A percentile compares a stretch with the other conserved stretches of the same genome.
Conservation (phyloP, 768 basidiomycete species). For the Pisolithus marmoratus region DNA sequence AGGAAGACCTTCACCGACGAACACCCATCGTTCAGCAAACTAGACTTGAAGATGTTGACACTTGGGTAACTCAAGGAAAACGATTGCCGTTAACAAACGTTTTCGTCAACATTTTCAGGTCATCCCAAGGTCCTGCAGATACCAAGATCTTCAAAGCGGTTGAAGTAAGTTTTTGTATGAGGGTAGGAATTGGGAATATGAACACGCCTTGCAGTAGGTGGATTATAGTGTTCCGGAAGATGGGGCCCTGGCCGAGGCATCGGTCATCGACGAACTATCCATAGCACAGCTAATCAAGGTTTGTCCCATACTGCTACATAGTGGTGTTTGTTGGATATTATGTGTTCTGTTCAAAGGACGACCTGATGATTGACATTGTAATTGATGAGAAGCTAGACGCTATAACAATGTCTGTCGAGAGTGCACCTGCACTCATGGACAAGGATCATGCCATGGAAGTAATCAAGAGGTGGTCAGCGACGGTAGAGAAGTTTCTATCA, state of each 20-base stretch:
- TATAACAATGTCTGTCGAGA: conserved; percentile 19
- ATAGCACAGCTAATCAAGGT: conserved; percentile 24
- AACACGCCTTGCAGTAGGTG: conserved; percentile 18
- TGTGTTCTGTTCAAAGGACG: conserved; percentile 20
- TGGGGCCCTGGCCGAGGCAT: conserved; percentile 4
- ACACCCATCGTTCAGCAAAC: conserved; percentile 38
- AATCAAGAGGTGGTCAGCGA: conserved; percentile 15
- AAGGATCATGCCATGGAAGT: conserved; percentile 9
- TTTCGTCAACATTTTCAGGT: conserved; percentile 39
- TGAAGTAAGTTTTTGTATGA: conserved; percentile 25
- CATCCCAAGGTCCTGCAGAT: conserved; percentile 17
- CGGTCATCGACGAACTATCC: conserved; percentile 12
- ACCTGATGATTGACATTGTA: conserved; percentile 30
- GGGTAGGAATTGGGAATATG: neutral
- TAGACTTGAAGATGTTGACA: conserved; percentile 30
- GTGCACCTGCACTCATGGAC: conserved; percentile 12
- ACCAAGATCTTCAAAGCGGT: conserved; percentile 24
- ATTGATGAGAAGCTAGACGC: conserved; percentile 12
- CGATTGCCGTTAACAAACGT: conserved; percentile 36
- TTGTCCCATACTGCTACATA: neutral
- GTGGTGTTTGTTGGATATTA: neutral
- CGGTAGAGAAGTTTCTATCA: conserved; percentile 11
- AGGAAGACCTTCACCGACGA: conserved; percentile 32
- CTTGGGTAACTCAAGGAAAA: conserved; percentile 28
- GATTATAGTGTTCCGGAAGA: conserved; percentile 31